Base-by-base conservation (phyloP, 2,329 filamentous ascomycete genomes). In the Reticulascus tulasneorum region DNA sequence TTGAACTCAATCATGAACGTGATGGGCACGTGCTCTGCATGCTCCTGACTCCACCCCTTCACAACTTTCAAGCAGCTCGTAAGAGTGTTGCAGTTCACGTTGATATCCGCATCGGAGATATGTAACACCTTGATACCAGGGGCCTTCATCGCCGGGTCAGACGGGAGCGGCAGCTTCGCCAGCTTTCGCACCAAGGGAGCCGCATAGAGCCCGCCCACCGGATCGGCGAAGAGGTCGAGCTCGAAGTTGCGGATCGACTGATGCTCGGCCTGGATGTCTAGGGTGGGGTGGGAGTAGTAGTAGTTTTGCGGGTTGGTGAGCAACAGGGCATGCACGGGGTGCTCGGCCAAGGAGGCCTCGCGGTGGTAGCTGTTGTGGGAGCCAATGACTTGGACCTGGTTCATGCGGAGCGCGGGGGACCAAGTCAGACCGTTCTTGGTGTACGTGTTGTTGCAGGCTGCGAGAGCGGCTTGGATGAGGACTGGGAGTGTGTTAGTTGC, bases 281-380 rank as follows among this genome's bases (percentile, higher is more conserved):
- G 58, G 12, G 55, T 48, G 1, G 67, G 54, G 40, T 74, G 69
- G 11, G 65, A 67, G 47, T 73, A 73, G 49, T 66, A 69, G 47
- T 66, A 62, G 45, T 70, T 62, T 35, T 61, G 49, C 4, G 61
- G 55, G 4, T 51, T 48, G 5, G 60, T 47, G 3, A 63, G 46
- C 17, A 64, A 54, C 37, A 58, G 44, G 32, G 64, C 55, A 45
- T 71, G 64, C 9, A 60, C 47, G 3, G 53, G 44, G 23, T 61
- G 60, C 44, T 71, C 68, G n/a, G 54, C 51, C 2, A 59, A 53
- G 3, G 57, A 55, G 17, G 66, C 54, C 42, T 73, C 69, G 24
- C 63, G 56, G 41, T 74, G 69, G 50, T 73, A 74, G 42, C 62
- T 67, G 51, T 73, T 73, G 49, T 73, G 69, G 0, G 69, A 70